Conservation (phyloP, 78 protist species). For the Cavenderia fasciculata region DNA sequence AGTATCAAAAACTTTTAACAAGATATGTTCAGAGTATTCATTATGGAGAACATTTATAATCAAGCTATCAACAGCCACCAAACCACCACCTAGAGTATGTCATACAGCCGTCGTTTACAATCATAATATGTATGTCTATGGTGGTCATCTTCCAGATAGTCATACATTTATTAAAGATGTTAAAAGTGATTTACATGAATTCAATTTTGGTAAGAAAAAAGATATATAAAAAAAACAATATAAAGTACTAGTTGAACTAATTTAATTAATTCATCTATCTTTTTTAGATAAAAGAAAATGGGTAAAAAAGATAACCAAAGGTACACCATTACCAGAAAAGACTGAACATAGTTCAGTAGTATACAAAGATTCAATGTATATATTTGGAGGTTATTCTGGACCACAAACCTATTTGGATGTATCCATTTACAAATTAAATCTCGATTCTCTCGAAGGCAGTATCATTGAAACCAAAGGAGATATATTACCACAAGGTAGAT, state of each 20-base stretch:
- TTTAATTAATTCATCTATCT: background rate
- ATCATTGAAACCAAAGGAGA: constrained; percentile 9
- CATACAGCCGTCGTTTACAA: constrained; percentile 58
- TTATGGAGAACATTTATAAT: constrained; percentile 60
- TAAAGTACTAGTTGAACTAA: no score
- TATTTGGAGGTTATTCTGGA: constrained; percentile 74
- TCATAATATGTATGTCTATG: constrained; percentile 62
- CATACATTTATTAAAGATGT: constrained; percentile 73
- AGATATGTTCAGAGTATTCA: constrained; percentile 28
- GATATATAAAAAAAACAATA: no score
- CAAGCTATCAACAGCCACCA: constrained; percentile 8
- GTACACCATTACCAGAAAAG: constrained; percentile 56
- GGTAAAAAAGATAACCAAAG: constrained; percentile 4
- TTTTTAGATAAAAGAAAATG: constrained; percentile 43
- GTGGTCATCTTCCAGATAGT: constrained; percentile 76
- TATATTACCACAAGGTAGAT: constrained; percentile 53
- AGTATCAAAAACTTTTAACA: constrained; percentile 20
- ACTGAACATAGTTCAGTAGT: constrained; percentile 63
- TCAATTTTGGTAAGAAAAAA: constrained; percentile 37
- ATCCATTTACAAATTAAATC: constrained; percentile 21
- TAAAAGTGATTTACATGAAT: constrained; percentile 42
- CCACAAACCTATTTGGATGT: constrained; percentile 27
- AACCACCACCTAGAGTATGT: constrained; percentile 71
- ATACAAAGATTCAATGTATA: constrained; percentile 65
- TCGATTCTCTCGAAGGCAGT: constrained; percentile 22